Evolutionary conservation across 2,329 filamentous ascomycete genomes (phyloP).

Genomic region (Diaporthe vexans): DNA sequence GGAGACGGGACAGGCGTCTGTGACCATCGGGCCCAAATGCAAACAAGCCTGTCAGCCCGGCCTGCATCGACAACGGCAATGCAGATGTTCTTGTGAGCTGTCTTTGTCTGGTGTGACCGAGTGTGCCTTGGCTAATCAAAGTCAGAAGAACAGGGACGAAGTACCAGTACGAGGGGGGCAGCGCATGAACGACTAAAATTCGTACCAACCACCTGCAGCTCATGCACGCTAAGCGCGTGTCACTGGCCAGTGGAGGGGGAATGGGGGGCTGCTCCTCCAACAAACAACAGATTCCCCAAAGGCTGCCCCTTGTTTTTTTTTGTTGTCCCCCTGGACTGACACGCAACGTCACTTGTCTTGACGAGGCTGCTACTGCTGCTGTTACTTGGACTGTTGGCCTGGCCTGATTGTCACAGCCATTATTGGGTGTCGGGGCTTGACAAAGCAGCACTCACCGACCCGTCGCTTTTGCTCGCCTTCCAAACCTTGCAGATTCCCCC

Average conservation of each 20-base stretch:
- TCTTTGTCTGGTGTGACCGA: background rate
- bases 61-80: background rate
- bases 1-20: background rate
- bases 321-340: constrained; percentile 6
- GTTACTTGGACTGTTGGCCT: constrained; percentile 16
- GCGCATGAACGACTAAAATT: constrained; percentile 17
- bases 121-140: constrained; percentile 24
- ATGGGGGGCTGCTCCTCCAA: constrained; percentile 15
- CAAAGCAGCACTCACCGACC: constrained; percentile 32
- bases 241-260: constrained; percentile 5
- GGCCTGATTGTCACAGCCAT: constrained; percentile 17
- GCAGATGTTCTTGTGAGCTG: constrained; percentile 7
- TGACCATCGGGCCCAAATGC: no score
- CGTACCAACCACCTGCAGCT: background rate
- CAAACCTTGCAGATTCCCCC: constrained; percentile 31
- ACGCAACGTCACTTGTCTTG: constrained; percentile 31
- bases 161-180: background rate
- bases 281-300: constrained; percentile 20
- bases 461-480: constrained; percentile 30
- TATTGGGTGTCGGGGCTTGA: constrained; percentile 22
- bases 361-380: constrained; percentile 20
- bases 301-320: constrained; percentile 23
- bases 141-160: background rate
- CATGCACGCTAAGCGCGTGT: constrained; percentile 14
- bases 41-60: background rate